Conservation (phyloP, 345 rosid genomes). For the Erodium maritimum region DNA sequence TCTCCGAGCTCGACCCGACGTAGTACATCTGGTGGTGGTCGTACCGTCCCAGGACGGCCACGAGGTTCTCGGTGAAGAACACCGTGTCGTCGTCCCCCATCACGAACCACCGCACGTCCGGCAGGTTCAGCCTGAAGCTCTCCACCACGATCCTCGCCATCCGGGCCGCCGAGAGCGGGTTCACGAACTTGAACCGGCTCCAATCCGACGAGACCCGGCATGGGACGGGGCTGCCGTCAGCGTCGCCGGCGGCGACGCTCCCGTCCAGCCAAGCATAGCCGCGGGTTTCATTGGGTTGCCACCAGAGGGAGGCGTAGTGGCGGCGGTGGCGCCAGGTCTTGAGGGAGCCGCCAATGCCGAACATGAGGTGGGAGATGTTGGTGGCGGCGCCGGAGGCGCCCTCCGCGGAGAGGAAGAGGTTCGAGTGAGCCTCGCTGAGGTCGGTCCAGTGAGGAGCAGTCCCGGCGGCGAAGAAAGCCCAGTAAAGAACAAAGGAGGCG, state of each 20-base stretch:
- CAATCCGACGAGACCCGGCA: constrained; percentile 43
- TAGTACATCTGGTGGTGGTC: constrained; percentile 77
- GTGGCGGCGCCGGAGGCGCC: constrained; percentile 22
- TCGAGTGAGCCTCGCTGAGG: constrained; percentile 2
- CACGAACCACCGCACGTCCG: constrained; percentile 72
- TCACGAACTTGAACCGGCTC: constrained; percentile 42
- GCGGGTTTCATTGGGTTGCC: constrained; percentile 39
- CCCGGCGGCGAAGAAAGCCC: constrained; percentile 21
- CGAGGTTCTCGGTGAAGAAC: constrained; percentile 50
- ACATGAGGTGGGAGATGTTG: constrained; percentile 57
- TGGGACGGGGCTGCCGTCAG: constrained; percentile 18
- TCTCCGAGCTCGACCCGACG: constrained; percentile 69
- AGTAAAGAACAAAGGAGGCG: constrained; percentile 36
- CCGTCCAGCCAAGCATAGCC: constrained; percentile 66
- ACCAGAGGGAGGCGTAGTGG: constrained; percentile 49
- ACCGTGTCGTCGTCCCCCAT: constrained; percentile 94
- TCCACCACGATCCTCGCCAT: constrained; percentile 66
- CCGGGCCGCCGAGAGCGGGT: constrained; percentile 60
- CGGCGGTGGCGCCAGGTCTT: constrained; percentile 52
- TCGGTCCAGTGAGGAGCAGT: constrained; percentile 18
- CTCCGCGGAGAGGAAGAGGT: background rate
- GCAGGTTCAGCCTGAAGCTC: constrained; percentile 30
- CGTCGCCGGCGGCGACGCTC: background rate
- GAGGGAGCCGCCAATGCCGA: constrained; percentile 54
- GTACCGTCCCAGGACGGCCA: constrained; percentile 45